Evolutionary conservation across 208 protist species (phyloP), one percentile per base, ranked within the genome.

Genomic region (Crithidia sp.): DNA sequence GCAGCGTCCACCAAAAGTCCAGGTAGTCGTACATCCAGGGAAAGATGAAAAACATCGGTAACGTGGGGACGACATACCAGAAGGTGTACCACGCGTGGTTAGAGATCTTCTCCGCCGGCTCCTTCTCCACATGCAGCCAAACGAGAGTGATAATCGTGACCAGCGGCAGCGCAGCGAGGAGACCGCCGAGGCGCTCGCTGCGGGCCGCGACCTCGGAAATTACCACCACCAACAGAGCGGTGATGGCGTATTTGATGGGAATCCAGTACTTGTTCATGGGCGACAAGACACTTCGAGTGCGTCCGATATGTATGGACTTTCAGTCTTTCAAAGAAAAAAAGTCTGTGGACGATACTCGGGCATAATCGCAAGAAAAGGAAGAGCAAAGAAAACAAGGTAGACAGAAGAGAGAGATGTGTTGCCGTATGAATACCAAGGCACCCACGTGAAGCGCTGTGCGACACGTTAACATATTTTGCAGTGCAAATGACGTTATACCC

Each of bases 61-160:
- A 52, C 0, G 79, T 83, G 4, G 79, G 79, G 6, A 83, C 43
- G 9, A 83, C 79, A 40, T 83, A 83, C 72, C 72, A 83, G 45
- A 77, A 79, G 5, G 79, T 83, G 79, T 83, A 79, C 71, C 64
- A 79, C 28, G 79, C 79, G 56, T 83, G 79, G 9, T 79, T 73
- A 0, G 65, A 74, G 9, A 83, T 79, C 62, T 79, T 83, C 44
- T 76, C 67, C n/a, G 37, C 7, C 44, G 72, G 60, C 62, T 83
- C 19, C 67, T 68, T 72, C 54, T 80, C 79, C 13, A 80, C 61
- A 19, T 77, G 44, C 44, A 84, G 69, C 79, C 79, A 84, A 13
- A 84, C 40, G 10, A 84, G 64, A 4, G 79, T 77, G 28, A 80
- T 16, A 12, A 84, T 43, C 4, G 68, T 84, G 14, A 80, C 69